These are phyloP conservation scores for Auricularia sp. DNA, from an alignment of 768 basidiomycete genomes.

Conservation along the genomic window DNA sequence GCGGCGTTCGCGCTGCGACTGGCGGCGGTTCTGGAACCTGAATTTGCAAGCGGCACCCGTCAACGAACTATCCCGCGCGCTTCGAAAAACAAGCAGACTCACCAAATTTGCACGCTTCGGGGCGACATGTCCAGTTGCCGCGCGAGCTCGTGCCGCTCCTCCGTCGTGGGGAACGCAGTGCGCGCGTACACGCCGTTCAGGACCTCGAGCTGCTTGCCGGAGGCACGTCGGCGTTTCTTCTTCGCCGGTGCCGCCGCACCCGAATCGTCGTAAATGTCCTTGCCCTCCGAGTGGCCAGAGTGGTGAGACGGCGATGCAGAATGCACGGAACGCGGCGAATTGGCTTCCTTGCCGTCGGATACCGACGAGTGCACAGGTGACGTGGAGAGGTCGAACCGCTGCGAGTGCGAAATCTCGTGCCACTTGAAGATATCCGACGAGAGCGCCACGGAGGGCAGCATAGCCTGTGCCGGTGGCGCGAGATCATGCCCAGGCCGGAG, in stretches of 20 bases:
- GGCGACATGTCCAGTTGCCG: constrained; percentile 75
- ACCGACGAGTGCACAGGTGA: constrained; percentile 1
- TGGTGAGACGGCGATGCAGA: background rate
- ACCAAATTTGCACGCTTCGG: constrained; percentile 84
- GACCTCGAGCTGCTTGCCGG: constrained; percentile 68
- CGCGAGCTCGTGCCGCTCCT: constrained; percentile 70
- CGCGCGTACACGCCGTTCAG: constrained; percentile 72
- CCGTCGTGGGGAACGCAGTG: constrained; percentile 81
- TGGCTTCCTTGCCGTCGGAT: background rate
- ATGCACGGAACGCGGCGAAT: background rate
- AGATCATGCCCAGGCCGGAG: background rate
- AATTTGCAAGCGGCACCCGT: no score
- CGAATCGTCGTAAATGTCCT: background rate
- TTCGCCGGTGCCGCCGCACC: constrained; percentile 26
- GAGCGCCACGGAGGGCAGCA: background rate
- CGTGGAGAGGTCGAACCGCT: background rate
- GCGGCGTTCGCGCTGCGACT: constrained; percentile 29
- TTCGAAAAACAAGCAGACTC: constrained; percentile 15
- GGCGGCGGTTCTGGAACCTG: constrained; percentile 80
- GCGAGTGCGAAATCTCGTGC: background rate
- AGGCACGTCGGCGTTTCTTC: constrained; percentile 82
- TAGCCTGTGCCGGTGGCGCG: background rate
- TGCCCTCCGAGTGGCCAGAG: background rate
- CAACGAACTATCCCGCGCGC: constrained; percentile 8
- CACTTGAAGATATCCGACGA: background rate